Evolutionary conservation across 495 filamentous ascomycete genomes (phyloP).

Genomic region (Penicillium ucsense): DNA sequence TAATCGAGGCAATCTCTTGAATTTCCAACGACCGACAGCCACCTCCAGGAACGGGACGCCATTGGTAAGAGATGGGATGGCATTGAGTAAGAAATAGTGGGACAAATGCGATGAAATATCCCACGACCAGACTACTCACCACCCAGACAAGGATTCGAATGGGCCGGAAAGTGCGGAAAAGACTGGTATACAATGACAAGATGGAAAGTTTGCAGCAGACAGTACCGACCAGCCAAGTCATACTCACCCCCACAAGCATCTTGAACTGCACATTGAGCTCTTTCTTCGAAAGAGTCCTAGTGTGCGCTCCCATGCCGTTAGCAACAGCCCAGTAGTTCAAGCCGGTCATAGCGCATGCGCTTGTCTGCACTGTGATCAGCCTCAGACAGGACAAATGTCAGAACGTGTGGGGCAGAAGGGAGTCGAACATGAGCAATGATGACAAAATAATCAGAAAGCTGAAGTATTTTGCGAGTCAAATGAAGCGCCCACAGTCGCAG

Average conservation of each 20-base stretch:
- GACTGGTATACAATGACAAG: slow-evolving; percentile 2
- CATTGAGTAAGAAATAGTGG: slow-evolving; percentile 3
- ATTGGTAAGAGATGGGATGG: slow-evolving; percentile 3
- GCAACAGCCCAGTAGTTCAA: slow-evolving; percentile 2
- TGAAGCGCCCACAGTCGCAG: slow-evolving; percentile 2
- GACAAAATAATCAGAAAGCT: slow-evolving; percentile 2
- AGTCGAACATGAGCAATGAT: slow-evolving; percentile 1
- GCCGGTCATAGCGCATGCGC: not conserved
- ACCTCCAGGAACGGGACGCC: not conserved
- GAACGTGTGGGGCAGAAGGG: not conserved
- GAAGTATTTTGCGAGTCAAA: slow-evolving; percentile 2
- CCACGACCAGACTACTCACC: slow-evolving; percentile 3
- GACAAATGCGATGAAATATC: slow-evolving; percentile 1
- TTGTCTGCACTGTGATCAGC: not conserved
- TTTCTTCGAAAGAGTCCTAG: not conserved
- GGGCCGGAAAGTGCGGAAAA: slow-evolving; percentile 2
- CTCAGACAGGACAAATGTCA: not conserved
- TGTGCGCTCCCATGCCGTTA: slow-evolving; percentile 2
- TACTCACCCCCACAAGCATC: slow-evolving; percentile 4
- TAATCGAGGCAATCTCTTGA: slow-evolving; percentile 3
- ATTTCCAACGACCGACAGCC: not conserved
- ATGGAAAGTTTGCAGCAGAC: slow-evolving; percentile 4
- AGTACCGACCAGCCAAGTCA: slow-evolving; percentile 2
- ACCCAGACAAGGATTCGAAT: slow-evolving; percentile 5
- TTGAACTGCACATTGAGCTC: slow-evolving; percentile 3